Evolutionary conservation across 495 filamentous ascomycete genomes (phyloP).

Genomic region (Neurospora africana): DNA sequence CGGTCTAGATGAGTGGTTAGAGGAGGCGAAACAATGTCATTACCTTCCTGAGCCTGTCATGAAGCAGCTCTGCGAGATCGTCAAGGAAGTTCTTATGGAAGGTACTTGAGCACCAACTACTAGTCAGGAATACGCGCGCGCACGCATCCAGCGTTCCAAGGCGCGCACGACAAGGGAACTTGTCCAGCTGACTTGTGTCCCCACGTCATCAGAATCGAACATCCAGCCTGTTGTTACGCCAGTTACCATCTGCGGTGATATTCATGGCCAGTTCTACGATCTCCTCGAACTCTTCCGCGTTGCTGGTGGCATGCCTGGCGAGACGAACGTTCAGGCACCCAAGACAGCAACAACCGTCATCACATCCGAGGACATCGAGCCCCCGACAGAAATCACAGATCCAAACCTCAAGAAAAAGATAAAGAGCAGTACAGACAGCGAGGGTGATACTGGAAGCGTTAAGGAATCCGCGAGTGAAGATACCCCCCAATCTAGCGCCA

Average conservation of each 20-base stretch:
- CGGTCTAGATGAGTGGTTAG: conserved; percentile 92
- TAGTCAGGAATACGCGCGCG: neutral
- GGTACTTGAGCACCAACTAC: conserved; percentile 36
- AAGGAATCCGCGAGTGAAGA: conserved; percentile 30
- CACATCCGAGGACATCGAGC: conserved; percentile 76
- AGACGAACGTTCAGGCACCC: conserved; percentile 54
- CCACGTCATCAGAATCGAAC: conserved; percentile 66
- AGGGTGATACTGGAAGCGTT: conserved; percentile 18
- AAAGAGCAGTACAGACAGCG: conserved; percentile 32
- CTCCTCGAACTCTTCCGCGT: conserved; percentile 93
- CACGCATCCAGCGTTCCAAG: neutral
- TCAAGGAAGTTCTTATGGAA: conserved; percentile 98
- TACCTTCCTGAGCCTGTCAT: conserved; percentile 91
- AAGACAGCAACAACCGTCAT: conserved; percentile 57
- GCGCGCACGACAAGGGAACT: neutral
- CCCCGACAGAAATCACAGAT: conserved; percentile 75
- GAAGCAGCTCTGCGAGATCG: conserved; percentile 97
- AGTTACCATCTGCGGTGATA: conserved; percentile 97
- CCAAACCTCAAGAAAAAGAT: conserved; percentile 74
- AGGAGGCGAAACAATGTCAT: conserved; percentile 90
- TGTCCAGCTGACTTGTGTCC: neutral
- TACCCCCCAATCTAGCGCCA: conserved; percentile 29
- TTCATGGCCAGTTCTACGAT: conserved; percentile 99
- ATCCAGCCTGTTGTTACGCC: conserved; percentile 93
- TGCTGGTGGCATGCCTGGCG: conserved; percentile 86